Evolutionary conservation across 2,329 filamentous ascomycete species (phyloP), one percentile per base, ranked within the genome.

Genomic region (Pochonia chlamydosporia): DNA sequence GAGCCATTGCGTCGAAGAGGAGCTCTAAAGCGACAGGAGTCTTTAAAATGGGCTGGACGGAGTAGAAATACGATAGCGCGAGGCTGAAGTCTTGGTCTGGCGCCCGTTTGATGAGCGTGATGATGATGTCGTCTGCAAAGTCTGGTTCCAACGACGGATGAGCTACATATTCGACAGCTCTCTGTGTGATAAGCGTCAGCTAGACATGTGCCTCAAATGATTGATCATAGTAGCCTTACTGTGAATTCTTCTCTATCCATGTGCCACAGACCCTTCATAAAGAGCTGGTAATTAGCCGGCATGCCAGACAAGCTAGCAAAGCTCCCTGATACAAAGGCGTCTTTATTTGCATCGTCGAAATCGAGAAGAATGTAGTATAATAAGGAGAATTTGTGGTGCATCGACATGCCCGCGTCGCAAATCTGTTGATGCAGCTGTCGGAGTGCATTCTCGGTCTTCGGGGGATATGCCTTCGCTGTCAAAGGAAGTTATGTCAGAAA

Each of bases 291-390:
- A 55, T 84, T 88, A 47, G 76, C 74, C 1, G 89, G 87, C 44
- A 95, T 74, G 52, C 84, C 82, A 5, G 81, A 82, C 21, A 69
- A 69, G 36, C 68, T 66, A 14, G 83, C 81, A 56, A 92, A 89
- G 2, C 61, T 52, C 18, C 75, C 73, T 2, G 82, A 73, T 6
- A 71, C 58, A 30, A 77, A 72, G 16, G 75, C 66, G 3, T 74
- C 72, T 18, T 73, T 72, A 44, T 76, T 72, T 24, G 70, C 65
- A 33, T 71, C 66, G 57, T 85, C 79, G 60, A 85, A 79, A 63
- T 95, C 88, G 59, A 89, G 84, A 3, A 95, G 76, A 33, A 95
- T 72, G 63, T 95, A 95, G 72, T 88, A 95, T 53, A 95, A 74
- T 41, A 93, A 76, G 16, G 89, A 88, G 54, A 90, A 81, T 64